A percentile compares a stretch with the other conserved stretches of the same genome.
Conservation (phyloP, 2,329 filamentous ascomycete species). For the Fusarium sp. region DNA sequence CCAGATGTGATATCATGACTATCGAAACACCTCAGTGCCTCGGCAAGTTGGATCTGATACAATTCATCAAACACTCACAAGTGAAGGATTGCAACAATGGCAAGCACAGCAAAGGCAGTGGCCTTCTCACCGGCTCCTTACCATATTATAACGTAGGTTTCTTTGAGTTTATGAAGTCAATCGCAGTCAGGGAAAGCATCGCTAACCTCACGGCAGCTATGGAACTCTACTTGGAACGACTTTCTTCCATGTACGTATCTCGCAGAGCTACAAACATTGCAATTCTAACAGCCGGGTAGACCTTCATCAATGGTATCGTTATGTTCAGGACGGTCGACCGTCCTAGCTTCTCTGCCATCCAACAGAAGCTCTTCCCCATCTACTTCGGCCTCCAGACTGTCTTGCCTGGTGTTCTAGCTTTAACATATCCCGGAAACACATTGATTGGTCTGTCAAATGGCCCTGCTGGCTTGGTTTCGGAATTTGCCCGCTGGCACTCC, state of each 20-base stretch:
- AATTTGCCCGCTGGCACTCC: conserved; percentile 70
- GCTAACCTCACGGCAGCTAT: conserved; percentile 68
- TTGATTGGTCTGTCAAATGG: conserved; percentile 59
- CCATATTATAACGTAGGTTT: conserved; percentile 76
- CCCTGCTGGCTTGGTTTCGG: conserved; percentile 66
- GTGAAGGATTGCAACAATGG: conserved; percentile 51
- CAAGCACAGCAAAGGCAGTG: conserved; percentile 59
- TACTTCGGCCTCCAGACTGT: conserved; percentile 89
- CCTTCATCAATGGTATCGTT: conserved; percentile 79
- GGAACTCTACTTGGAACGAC: conserved; percentile 87
- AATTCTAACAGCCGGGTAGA: conserved; percentile 56
- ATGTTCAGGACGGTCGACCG: conserved; percentile 82
- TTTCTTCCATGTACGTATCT: conserved; percentile 76
- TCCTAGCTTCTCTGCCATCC: conserved; percentile 82
- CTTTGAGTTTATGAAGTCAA: not conserved
- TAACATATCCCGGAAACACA: conserved; percentile 80
- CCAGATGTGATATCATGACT: conserved; percentile 43
- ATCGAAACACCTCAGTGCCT: conserved; percentile 9
- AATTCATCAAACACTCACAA: conserved; percentile 7
- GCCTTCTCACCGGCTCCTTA: conserved; percentile 76
- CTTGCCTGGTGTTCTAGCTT: conserved; percentile 75
- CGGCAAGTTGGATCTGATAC: conserved; percentile 19
- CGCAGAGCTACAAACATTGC: not conserved
- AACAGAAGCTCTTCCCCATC: conserved; percentile 83
- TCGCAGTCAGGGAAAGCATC: not conserved